Evolutionary conservation across 139 green algal genomes (phyloP).

Genomic region (Tetraselmis striata): DNA sequence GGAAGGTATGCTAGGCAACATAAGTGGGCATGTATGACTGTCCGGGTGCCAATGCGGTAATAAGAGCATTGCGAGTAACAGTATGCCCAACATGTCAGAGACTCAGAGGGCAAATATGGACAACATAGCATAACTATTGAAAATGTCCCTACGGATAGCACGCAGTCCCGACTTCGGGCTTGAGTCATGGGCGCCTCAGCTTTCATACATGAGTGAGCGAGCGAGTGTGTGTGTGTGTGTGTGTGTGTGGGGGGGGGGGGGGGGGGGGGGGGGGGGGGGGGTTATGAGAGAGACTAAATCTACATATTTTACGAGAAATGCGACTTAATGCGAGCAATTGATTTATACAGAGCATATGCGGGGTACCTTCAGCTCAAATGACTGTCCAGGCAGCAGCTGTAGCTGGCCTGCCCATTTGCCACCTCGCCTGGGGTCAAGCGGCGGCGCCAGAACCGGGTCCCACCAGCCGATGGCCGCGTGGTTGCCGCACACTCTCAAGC

Average conservation of each 20-base stretch:
- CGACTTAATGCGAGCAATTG: too few species aligned
- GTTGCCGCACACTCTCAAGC: not conserved
- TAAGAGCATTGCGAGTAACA: too few species aligned
- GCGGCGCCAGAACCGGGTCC: not conserved
- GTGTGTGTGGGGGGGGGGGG: too few species aligned
- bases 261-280: too few species aligned
- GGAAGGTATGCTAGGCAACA: too few species aligned
- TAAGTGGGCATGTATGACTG: too few species aligned
- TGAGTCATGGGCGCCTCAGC: not conserved
- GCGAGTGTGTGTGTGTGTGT: not conserved
- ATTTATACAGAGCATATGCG: not conserved
- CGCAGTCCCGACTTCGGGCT: too few species aligned
- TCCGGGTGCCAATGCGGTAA: too few species aligned
- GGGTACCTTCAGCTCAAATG: not conserved
- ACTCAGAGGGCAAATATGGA: too few species aligned
- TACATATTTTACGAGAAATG: not conserved
- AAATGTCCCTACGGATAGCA: too few species aligned
- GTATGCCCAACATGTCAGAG: too few species aligned
- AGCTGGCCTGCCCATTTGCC: not conserved
- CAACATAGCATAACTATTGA: too few species aligned
- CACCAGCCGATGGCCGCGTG: not conserved
- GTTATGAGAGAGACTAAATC: not conserved
- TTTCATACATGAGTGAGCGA: not conserved
- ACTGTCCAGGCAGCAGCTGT: not conserved
- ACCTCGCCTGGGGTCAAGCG: not conserved